Evolutionary conservation across 2,329 filamentous ascomycete species (phyloP), one percentile per base, ranked within the genome.

Genomic region (Beauveria sp.): DNA sequence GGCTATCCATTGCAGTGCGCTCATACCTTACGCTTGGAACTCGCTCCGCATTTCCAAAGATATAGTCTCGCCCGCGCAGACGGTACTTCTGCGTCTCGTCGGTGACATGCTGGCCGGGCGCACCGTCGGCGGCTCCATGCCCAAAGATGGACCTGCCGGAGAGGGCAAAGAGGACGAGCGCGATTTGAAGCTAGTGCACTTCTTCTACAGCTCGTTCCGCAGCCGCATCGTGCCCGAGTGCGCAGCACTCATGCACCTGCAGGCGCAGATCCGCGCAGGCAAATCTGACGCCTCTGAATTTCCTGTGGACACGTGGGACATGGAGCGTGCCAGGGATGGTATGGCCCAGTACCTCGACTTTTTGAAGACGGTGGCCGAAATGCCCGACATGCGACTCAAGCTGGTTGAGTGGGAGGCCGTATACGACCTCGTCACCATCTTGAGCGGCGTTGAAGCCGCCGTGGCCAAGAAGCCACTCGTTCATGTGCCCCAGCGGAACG

Each of bases 321-420:
- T 97, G 89, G 93, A 97, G 72, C 86, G 93, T 16, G 93, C 96
- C 62, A 96, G 96, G 72, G 93, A 97, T 69, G 93, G 93, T 0
- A 85, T 97, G 1, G 91, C 92, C 56, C 92, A 97, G 72, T 96
- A 96, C 70, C 84, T 97, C 2, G 92, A 97, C 67, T 96, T 97
- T 71, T 89, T 97, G 59, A 91, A 89, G 18, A 92, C 94, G 0
- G 84, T 96, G 30, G 92, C 91, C 0, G 92, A 96, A 69, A 89
- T 93, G 67, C 82, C 87, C 48, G 88, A 91, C 55, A 91, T 91
- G 79, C 90, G 96, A 64, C 83, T 85, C 47, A 87, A 96, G 64
- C 82, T 97, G 44, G 90, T 96, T 55, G 88, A 96, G 65, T 97
- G 93, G 90, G 91, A 97, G 71, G 87, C 92, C 44, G 86, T 91